Evolutionary conservation across 805 yeast genomes (phyloP).

Genomic region (Wickerhamiella lipophila): DNA sequence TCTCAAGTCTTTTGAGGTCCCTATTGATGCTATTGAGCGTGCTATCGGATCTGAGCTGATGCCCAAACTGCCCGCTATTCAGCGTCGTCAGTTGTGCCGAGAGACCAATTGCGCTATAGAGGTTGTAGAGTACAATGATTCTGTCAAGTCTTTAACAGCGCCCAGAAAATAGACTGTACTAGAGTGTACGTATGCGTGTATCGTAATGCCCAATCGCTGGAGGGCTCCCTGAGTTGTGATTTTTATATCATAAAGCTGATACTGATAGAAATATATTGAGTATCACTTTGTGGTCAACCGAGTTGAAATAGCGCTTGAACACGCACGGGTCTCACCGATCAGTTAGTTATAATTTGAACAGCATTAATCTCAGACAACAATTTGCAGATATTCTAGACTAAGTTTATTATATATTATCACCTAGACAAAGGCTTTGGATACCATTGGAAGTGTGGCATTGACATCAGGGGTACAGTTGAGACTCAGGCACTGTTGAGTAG

Average conservation of each 20-base stretch:
- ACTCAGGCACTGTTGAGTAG: neutral
- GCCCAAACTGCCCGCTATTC: conserved; percentile 47
- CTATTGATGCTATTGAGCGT: conserved; percentile 78
- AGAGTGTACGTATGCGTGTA: no score
- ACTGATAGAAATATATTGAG: no score
- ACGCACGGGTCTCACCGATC: no score
- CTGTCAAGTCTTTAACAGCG: conserved; percentile 18
- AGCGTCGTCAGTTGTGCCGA: conserved; percentile 54
- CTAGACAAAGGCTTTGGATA: neutral
- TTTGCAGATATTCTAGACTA: no score
- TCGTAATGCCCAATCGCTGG: no score
- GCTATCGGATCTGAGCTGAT: conserved; percentile 75
- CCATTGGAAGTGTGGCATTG: neutral
- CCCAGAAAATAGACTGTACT: neutral
- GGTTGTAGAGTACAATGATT: conserved; percentile 42
- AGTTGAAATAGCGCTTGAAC: no score
- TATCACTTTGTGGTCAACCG: no score
- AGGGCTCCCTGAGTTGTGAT: no score
- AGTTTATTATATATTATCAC: no score
- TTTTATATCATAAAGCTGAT: no score
- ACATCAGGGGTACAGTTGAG: neutral
- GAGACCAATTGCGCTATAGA: conserved; percentile 77
- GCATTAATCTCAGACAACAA: no score
- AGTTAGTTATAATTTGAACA: no score
- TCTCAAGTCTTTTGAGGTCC: conserved; percentile 67